Conservation (phyloP, 2,329 filamentous ascomycete species). For the Claviceps humidiphila region DNA sequence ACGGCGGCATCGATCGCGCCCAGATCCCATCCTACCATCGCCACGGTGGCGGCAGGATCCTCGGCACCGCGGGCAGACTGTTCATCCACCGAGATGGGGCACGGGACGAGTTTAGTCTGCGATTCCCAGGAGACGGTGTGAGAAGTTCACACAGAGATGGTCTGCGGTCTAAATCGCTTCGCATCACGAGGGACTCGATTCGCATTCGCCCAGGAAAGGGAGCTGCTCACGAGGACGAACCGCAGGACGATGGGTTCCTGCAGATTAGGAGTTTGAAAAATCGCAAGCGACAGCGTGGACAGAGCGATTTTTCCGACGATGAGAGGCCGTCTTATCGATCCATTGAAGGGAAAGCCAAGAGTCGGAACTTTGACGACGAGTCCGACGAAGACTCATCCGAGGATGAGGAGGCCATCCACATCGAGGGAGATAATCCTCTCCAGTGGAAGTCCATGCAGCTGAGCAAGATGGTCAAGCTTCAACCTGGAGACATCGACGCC, state of each 20-base stretch:
- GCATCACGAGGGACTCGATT: constrained; percentile 25
- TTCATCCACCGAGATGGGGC: constrained; percentile 54
- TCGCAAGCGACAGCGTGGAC: constrained; percentile 21
- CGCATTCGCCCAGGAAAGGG: constrained; percentile 20
- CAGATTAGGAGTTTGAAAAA: constrained; percentile 30
- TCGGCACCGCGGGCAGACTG: constrained; percentile 49
- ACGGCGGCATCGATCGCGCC: constrained; percentile 56
- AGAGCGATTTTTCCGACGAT: constrained; percentile 30
- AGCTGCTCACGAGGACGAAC: constrained; percentile 8
- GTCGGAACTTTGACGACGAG: constrained; percentile 33
- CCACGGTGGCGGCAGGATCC: constrained; percentile 51
- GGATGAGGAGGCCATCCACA: constrained; percentile 19
- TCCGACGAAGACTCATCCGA: constrained; percentile 33
- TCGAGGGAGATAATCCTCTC: constrained; percentile 29
- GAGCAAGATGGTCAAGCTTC: constrained; percentile 46
- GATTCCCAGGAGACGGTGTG: constrained; percentile 28
- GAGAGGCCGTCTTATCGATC: constrained; percentile 48
- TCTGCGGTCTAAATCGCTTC: constrained; percentile 27
- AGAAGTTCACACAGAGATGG: constrained; percentile 29
- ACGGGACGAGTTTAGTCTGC: constrained; percentile 40
- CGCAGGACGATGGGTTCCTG: constrained; percentile 33
- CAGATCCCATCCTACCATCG: constrained; percentile 60
- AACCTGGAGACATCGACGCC: constrained; percentile 52
- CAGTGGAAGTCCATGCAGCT: constrained; percentile 48
- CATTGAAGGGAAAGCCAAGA: constrained; percentile 49